Evolutionary conservation across 2,329 filamentous ascomycete species (phyloP), one percentile per base, ranked within the genome.

Genomic region (Sclerotinia subarctica): DNA sequence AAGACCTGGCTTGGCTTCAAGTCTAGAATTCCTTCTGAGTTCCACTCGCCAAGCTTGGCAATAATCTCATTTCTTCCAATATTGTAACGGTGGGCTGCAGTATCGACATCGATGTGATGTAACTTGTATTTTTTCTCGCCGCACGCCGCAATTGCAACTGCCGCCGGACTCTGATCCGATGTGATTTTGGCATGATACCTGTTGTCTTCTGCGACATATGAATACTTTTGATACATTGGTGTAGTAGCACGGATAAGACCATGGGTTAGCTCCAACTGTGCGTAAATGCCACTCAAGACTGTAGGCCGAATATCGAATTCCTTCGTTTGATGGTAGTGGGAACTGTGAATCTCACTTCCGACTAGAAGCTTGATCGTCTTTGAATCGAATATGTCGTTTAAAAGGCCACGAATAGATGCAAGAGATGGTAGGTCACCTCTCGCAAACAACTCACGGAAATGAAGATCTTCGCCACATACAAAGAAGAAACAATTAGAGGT

Each of bases 201-300:
- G 0, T 70, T 56, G 3, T 70, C 78, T 6, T 52, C 35, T 17
- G 78, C 76, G 57, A 79, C 79, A 71, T 83, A 89, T 44, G 80
- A 80, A 75, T 88, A 89, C 1, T 80, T 78, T 10, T 80, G 83
- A 69, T 88, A 89, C 52, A 87, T 83, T 0, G 82, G 85, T 0
- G 82, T 88, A 24, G 81, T 83, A 21, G 83, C 85, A 29, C 87
- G 81, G 42, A 89, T 79, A 0, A 88, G 78, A 0, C 79, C 79
- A 69, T 86, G 88, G 3, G 82, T 83, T 5, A 89, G 78, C 73
- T 90, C 87, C 1, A 90, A 78, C n/a, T 85, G 82, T 0, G 86
- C 85, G 64, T 87, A 86, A 21, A 89, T 81, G 63, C 85, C 83
- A 51, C 78, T 78, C 7, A 88, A 77, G 0, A 83, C 80, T 3